Conservation (phyloP, 1,139 yeast genomes). For the Debaryomyces sp. region DNA sequence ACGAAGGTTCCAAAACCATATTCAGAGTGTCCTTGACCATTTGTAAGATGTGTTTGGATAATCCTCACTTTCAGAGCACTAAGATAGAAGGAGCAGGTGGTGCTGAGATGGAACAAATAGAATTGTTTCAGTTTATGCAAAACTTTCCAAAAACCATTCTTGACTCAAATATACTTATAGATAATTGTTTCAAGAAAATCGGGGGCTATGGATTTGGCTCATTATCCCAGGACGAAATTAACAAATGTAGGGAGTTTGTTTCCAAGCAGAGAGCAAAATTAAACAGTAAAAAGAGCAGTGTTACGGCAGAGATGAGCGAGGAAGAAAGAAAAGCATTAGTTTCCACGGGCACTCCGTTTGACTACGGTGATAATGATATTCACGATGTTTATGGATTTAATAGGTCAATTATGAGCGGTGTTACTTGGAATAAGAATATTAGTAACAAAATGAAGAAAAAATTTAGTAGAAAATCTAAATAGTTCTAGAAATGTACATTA, state of each 20-base stretch:
- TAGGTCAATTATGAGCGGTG: constrained; percentile 55
- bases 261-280: constrained; percentile 55
- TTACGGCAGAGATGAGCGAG: constrained; percentile 41
- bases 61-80: constrained; percentile 38
- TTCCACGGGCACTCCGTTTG: constrained; percentile 15
- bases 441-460: constrained; percentile 53
- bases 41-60: constrained; percentile 76
- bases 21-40: constrained; percentile 84
- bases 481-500: neutral
- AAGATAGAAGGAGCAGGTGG: constrained; percentile 18
- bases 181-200: constrained; percentile 71
- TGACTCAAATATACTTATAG: constrained; percentile 72
- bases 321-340: constrained; percentile 43
- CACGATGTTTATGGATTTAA: constrained; percentile 54
- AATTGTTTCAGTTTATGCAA: constrained; percentile 84
- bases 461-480: constrained; percentile 27
- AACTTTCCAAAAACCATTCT: constrained; percentile 72
- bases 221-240: constrained; percentile 79
- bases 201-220: constrained; percentile 71
- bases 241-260: constrained; percentile 76
- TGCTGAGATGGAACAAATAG: constrained; percentile 68
- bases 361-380: constrained; percentile 32
- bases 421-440: constrained; percentile 58
- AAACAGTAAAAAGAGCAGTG: constrained; percentile 39
- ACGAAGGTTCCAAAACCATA: constrained; percentile 85